A percentile compares a stretch with the other conserved stretches of the same genome.
These are phyloP conservation scores for Rozella allomycis DNA, from an alignment of 371 early-diverging fungal species.

Conservation along the genomic window DNA sequence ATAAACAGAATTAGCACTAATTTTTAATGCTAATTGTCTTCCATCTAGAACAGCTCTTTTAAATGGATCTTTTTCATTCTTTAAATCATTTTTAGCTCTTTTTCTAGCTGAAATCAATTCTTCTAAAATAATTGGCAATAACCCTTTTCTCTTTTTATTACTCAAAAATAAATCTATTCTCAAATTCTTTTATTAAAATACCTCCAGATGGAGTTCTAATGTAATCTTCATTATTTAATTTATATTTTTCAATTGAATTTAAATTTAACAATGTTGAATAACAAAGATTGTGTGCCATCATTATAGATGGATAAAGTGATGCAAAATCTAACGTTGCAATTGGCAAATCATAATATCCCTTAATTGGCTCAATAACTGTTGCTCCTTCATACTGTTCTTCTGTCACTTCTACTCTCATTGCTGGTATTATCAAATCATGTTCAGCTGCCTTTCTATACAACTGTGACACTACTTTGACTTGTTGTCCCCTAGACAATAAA, in stretches of 20 bases:
- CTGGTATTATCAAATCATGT: slow-evolving; percentile 78
- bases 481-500: slow-evolving; percentile 84
- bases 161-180: slow-evolving; percentile 62
- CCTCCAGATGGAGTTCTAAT: slow-evolving; percentile 66
- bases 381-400: slow-evolving; percentile 96
- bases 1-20: slow-evolving; percentile 98
- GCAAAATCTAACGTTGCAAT: slow-evolving; percentile 98
- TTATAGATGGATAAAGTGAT: slow-evolving; percentile 98
- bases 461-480: slow-evolving; percentile 94
- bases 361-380: slow-evolving; percentile 93
- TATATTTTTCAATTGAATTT: slow-evolving; percentile 30
- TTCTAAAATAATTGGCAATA: slow-evolving; percentile 82
- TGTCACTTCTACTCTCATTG: slow-evolving; percentile 47
- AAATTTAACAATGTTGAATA: slow-evolving; percentile 68
- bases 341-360: slow-evolving; percentile 87
- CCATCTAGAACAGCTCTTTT: slow-evolving; percentile 85
- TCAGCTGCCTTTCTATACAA: slow-evolving; percentile 73
- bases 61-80: slow-evolving; percentile 61
- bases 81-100: slow-evolving; percentile 77
- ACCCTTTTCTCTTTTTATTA: slow-evolving; percentile 47
- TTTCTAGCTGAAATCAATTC: slow-evolving; percentile 90
- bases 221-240: slow-evolving; percentile 58
- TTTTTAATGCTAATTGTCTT: slow-evolving; percentile 93
- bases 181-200: slow-evolving; percentile 7
- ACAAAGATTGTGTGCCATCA: slow-evolving; percentile 99